Conservation (phyloP, 1,139 yeast species). For the Yamadazyma spencermartinsiae region DNA sequence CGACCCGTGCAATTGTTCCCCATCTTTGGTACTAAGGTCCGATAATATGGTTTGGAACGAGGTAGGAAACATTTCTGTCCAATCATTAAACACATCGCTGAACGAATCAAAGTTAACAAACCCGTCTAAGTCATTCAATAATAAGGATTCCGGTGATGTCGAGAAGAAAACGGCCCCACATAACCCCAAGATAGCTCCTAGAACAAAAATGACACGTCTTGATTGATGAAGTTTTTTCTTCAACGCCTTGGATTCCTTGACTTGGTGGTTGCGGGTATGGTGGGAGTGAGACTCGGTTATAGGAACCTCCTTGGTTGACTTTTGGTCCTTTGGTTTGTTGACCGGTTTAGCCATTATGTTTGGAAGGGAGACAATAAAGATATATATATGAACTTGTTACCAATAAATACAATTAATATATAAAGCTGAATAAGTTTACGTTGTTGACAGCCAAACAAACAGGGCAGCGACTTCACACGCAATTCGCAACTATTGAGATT, state of each 20-base stretch:
- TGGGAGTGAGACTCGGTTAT: slow-evolving; percentile 4
- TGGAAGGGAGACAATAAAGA: too few species aligned
- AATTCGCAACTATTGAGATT: too few species aligned
- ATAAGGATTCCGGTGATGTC: slow-evolving; percentile 40
- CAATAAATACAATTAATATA: too few species aligned
- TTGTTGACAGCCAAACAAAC: too few species aligned
- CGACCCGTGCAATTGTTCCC: slow-evolving; percentile 47
- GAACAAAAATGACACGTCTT: slow-evolving; percentile 47
- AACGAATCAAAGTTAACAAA: slow-evolving; percentile 55
- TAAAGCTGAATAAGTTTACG: too few species aligned
- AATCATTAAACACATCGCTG: slow-evolving; percentile 46
- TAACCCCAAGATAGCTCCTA: slow-evolving; percentile 72
- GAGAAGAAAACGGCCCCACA: slow-evolving; percentile 65
- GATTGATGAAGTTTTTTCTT: slow-evolving; percentile 36
- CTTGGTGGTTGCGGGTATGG: neutral
- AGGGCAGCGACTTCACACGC: too few species aligned
- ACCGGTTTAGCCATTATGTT: slow-evolving; percentile 10
- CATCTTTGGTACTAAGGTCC: slow-evolving; percentile 45
- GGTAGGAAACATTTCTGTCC: slow-evolving; percentile 69
- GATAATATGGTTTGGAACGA: slow-evolving; percentile 60
- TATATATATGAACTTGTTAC: too few species aligned
- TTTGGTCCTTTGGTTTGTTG: slow-evolving; percentile 2
- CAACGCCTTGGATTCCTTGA: slow-evolving; percentile 13
- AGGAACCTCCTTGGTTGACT: slow-evolving; percentile 5
- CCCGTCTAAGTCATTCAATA: slow-evolving; percentile 50